These are phyloP conservation scores for Umbelopsis isabellina DNA, from an alignment of 192 early-diverging fungal species.

Conservation along the genomic window DNA sequence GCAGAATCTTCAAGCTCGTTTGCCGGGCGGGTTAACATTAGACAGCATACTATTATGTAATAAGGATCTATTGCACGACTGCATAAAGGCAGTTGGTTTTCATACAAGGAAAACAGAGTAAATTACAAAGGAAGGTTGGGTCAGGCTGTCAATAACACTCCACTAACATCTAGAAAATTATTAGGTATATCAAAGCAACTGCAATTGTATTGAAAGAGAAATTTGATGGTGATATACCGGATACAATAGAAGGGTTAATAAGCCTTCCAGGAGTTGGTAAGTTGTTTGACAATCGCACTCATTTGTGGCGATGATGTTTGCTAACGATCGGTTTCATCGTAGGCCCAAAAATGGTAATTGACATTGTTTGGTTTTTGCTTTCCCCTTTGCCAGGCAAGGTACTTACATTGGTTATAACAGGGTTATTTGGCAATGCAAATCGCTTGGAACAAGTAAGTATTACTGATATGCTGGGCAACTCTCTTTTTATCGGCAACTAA, in stretches of 20 bases:
- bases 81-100: slow-evolving; percentile 86
- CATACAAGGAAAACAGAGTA: slow-evolving; percentile 81
- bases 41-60: slow-evolving; percentile 65
- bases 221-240: slow-evolving; percentile 82
- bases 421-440: slow-evolving; percentile 81
- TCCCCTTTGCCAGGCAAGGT: background rate
- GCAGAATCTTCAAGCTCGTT: slow-evolving; percentile 59
- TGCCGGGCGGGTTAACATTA: slow-evolving; percentile 72
- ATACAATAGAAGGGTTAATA: slow-evolving; percentile 76
- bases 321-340: background rate
- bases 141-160: no score
- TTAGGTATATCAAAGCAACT: slow-evolving; percentile 75
- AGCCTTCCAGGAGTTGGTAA: slow-evolving; percentile 81
- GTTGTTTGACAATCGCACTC: background rate
- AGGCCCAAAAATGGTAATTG: slow-evolving; percentile 85
- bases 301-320: background rate
- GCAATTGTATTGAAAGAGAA: slow-evolving; percentile 73
- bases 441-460: slow-evolving; percentile 77
- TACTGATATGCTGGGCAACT: background rate
- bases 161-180: background rate
- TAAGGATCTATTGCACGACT: slow-evolving; percentile 65
- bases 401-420: slow-evolving; percentile 27
- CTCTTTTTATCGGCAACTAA: background rate
- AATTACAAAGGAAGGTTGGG: background rate
- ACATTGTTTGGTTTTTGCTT: background rate